Base-by-base conservation (phyloP, 495 filamentous ascomycete species). In the Talaromyces nanjingensis region DNA sequence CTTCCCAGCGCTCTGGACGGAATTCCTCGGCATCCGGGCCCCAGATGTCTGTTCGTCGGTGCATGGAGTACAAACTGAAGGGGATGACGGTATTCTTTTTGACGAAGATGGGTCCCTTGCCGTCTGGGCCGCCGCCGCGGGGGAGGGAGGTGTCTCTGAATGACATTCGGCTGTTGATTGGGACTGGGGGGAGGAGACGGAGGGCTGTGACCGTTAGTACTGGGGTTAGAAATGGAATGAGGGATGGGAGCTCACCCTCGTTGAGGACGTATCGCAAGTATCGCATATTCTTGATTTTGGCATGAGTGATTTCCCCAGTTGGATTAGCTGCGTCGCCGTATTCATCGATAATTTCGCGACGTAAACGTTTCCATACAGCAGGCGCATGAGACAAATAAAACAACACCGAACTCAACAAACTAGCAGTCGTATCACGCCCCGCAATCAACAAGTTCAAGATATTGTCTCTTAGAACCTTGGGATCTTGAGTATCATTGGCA, bases 151-250 rank as follows among this genome's bases (percentile, higher is more conserved):
- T 84, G 66, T 82, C 78, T 47, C 65, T 68, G n/a, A 77, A 49
- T 4, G 84, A 81, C 55, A 68, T 63, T 16, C 85, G 74, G 11
- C 47, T 57, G 59, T 88, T 88, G 33, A 74, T 62, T 0, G 82
- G 76, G 0, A 86, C 77, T 0, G 80, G 69, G 1, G 86, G 84
- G 66, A 80, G 80, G 4, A 88, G 71, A 7, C 85, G 77, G 12
- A 76, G 66, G 18, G 70, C 69, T 71, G 31, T 33, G 22, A 24
- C 22, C 22, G 22, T 24, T 24, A 24, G 22, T 24, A 24, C 2
- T 24, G 22, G 22, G 22, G 2, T 24, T 24, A 24, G 22, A 24
- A 24, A 24, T 1, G 22, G 22, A 24, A 24, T 24, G 22, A 24
- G 22, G 22, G 22, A 24, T 24, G 22, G 22, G 22, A 24, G 22